These are phyloP conservation scores for Vickermania ingenoplastis DNA, from an alignment of 208 protist species.

Conservation along the genomic window DNA sequence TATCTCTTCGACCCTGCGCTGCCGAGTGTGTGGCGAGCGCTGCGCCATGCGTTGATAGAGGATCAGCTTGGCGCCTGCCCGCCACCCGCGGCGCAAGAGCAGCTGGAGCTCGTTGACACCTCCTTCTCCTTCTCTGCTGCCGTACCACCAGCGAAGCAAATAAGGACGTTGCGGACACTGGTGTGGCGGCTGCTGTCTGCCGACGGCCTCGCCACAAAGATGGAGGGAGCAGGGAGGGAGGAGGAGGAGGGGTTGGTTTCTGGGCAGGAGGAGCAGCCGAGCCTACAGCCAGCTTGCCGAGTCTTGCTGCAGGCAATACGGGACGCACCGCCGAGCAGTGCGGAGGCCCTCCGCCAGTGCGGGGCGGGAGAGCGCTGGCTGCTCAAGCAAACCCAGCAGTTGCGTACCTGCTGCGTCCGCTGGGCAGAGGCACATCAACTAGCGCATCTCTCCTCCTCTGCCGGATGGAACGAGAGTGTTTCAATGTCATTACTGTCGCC, in stretches of 20 bases:
- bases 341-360: neutral
- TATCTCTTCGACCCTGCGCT: too few species aligned
- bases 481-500: too few species aligned
- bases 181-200: neutral
- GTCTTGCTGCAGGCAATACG: neutral
- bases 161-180: neutral
- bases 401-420: neutral
- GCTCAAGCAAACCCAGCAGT: neutral
- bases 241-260: neutral
- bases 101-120: neutral
- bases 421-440: neutral
- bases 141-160: too few species aligned
- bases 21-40: neutral
- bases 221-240: neutral
- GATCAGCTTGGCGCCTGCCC: neutral
- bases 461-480: too few species aligned
- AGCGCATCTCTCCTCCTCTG: too few species aligned
- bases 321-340: neutral
- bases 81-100: neutral
- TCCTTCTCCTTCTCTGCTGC: neutral
- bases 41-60: neutral
- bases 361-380: too few species aligned
- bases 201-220: neutral
- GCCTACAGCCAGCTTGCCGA: neutral
- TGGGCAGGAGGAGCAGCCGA: neutral